Conservation (phyloP, 345 rosid genomes). For the Pugionium dolabratum region DNA sequence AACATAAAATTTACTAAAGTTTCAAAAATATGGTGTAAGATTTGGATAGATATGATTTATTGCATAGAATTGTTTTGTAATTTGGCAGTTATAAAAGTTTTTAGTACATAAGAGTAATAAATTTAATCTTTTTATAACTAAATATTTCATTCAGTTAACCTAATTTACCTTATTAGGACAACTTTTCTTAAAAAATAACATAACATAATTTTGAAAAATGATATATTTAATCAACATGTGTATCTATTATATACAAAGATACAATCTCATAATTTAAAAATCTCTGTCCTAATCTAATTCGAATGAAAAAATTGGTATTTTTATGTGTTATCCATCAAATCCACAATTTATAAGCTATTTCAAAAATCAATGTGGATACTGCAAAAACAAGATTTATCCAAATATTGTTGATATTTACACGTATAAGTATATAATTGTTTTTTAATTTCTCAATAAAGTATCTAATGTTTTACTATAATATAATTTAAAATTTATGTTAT, state of each 20-base stretch:
- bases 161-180: background rate
- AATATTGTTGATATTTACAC: constrained; percentile 21
- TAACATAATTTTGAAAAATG: too few relatives aligned
- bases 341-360: constrained; percentile 6
- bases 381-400: constrained; percentile 13
- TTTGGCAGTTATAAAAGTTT: too few relatives aligned
- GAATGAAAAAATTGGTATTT: background rate
- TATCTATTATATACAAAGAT: background rate
- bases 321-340: background rate
- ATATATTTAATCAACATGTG: too few relatives aligned
- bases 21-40: too few relatives aligned
- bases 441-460: background rate
- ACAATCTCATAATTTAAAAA: background rate
- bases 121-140: background rate
- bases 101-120: too few relatives aligned
- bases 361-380: constrained; percentile 25
- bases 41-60: too few relatives aligned
- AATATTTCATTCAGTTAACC: background rate
- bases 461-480: background rate
- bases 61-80: too few relatives aligned
- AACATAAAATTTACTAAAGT: too few relatives aligned
- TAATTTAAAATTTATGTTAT: too few relatives aligned
- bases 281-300: too few relatives aligned
- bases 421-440: constrained; percentile 24
- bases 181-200: too few relatives aligned